Evolutionary conservation across 2,329 filamentous ascomycete species (phyloP), one percentile per base, ranked within the genome.

Genomic region (Simplicillium aogashimaense): DNA sequence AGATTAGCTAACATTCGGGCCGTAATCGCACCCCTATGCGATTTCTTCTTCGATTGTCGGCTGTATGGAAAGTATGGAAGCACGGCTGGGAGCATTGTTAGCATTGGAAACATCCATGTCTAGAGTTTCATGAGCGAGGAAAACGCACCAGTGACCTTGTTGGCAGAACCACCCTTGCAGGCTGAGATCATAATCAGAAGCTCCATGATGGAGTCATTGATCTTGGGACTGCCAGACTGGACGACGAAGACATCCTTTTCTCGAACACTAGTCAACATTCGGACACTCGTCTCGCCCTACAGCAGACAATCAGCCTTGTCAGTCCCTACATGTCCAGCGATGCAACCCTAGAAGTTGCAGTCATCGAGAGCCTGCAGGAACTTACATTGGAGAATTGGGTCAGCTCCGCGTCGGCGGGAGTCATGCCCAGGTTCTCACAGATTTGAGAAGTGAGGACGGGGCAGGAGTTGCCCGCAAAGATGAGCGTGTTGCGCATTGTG

Each of bases 121-220:
- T 17, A 36, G 39, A 5, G 20, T 32, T 36, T 13, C 20, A 39
- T 34, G 29, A 45, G 15, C 12, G 31, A 30, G 15, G 40, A 37
- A 32, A 17, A 18, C 42, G 12, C 40, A 95, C 90, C 90, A 53
- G 90, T 97, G 58, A 97, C 85, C 55, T 92, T 94, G 69, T 89
- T 95, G 47, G 92, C 86, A 40, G 92, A 97, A 50, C 90, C 92
- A 56, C 92, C 89, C 65, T 95, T 97, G 75, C 92, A 98, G 51
- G 92, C 92, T 49, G 86, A 92, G 54, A 97, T 95, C 86, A 98
- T 94, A 64, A 98, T 97, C 58, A 98, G 76, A 58, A 98, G 76
- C 72, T 98, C 92, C 88, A 98, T 95, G 58, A 98, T 88, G 56
- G 87, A 94, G 67, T 98, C 92, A 63, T 98, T 98, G 73, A 95